Conservation (phyloP, 169 alveolate genomes). For the Eimeria mitis region DNA sequence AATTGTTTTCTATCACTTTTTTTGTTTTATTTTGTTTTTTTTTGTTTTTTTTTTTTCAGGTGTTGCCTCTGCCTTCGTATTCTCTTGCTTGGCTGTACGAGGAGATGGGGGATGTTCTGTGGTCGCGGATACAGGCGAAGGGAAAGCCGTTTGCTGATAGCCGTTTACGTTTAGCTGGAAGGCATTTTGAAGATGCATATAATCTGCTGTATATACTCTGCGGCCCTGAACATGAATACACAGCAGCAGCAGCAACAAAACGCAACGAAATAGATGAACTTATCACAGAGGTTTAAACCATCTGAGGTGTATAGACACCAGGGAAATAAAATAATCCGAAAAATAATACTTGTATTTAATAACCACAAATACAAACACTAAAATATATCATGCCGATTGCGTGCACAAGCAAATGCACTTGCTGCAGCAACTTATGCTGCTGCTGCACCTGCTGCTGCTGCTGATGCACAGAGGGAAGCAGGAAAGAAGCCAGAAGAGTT, state of each 20-base stretch:
- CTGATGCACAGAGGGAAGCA: not conserved
- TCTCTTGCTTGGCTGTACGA: slow-evolving; percentile 88
- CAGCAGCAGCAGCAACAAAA: slow-evolving; percentile 72
- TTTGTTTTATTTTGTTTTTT: not conserved
- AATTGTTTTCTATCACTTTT: not conserved
- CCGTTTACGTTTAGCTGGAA: not conserved
- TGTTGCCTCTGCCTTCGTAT: slow-evolving; percentile 85
- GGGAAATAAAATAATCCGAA: too few relatives aligned
- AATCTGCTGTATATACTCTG: slow-evolving; percentile 77
- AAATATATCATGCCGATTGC: too few relatives aligned
- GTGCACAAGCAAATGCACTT: too few relatives aligned
- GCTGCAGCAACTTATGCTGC: not conserved
- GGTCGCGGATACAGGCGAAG: not conserved
- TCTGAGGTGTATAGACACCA: too few relatives aligned
- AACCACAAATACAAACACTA: too few relatives aligned
- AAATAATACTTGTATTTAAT: too few relatives aligned
- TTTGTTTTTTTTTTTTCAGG: slow-evolving; percentile 8
- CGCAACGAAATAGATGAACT: slow-evolving; percentile 34
- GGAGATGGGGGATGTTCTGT: slow-evolving; percentile 86
- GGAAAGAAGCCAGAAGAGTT: not conserved
- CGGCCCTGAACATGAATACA: slow-evolving; percentile 79
- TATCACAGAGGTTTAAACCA: not conserved
- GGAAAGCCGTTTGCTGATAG: not conserved
- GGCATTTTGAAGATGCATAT: slow-evolving; percentile 75
- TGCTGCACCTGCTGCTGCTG: not conserved